phyloP scores from a whole-genome alignment of 768 basidiomycete species.

The Boletus subparvulus region DNA sequence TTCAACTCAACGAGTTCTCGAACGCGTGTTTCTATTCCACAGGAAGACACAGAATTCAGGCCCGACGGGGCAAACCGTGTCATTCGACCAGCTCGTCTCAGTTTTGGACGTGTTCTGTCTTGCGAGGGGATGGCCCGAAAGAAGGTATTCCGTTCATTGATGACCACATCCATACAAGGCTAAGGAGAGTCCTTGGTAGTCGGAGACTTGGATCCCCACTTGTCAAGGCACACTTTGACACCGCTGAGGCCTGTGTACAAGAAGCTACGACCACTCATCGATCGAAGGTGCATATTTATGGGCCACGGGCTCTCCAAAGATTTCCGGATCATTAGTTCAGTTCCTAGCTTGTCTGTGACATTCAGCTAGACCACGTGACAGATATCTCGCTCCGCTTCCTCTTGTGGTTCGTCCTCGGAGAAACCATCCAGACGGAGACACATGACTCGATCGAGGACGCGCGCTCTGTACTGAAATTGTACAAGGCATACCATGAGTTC shows the following conservation, averaged over 20 bases:
- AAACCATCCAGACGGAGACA: slow-evolving; percentile 88
- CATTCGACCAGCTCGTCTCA: slow-evolving; percentile 85
- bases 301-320: slow-evolving; percentile 53
- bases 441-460: slow-evolving; percentile 73
- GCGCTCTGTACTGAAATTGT: slow-evolving; percentile 50
- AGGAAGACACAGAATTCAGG: slow-evolving; percentile 95
- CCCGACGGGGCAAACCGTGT: slow-evolving; percentile 95
- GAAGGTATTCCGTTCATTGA: slow-evolving; percentile 94
- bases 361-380: slow-evolving; percentile 28
- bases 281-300: too few species aligned
- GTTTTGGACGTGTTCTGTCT: slow-evolving; percentile 93
- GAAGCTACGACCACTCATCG: too few species aligned
- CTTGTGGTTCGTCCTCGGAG: slow-evolving; percentile 54
- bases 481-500: slow-evolving; percentile 29
- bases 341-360: slow-evolving; percentile 3
- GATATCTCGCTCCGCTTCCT: slow-evolving; percentile 80
- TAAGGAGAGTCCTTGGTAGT: slow-evolving; percentile 43
- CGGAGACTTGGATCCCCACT: slow-evolving; percentile 86
- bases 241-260: slow-evolving; percentile 71
- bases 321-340: slow-evolving; percentile 97
- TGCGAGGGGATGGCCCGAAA: slow-evolving; percentile 80
- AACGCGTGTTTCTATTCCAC: slow-evolving; percentile 2
- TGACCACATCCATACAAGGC: slow-evolving; percentile 90
- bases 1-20: neutral
- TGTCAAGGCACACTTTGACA: slow-evolving; percentile 85